These are phyloP conservation scores for Laguncularia racemosa DNA, from an alignment of 345 rosid genomes.

Conservation along the genomic window DNA sequence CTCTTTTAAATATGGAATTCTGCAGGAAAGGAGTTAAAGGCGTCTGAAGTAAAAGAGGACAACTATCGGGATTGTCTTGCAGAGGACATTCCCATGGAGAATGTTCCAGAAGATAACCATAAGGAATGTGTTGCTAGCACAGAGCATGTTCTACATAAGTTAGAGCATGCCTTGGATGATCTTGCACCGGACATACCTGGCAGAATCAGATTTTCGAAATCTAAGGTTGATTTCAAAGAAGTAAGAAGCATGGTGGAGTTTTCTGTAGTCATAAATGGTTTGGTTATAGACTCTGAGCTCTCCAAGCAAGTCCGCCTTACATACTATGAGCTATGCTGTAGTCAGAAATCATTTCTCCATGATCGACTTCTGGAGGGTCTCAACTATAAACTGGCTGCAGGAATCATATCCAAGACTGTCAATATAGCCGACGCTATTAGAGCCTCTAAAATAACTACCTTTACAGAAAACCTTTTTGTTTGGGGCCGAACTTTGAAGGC, in stretches of 20 bases:
- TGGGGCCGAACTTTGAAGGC: slow-evolving; percentile 46
- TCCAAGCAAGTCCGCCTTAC: slow-evolving; percentile 20
- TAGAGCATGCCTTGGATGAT: slow-evolving; percentile 9
- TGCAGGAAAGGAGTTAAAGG: background rate
- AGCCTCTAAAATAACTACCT: slow-evolving; percentile 23
- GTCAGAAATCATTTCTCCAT: slow-evolving; percentile 34
- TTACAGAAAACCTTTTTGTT: slow-evolving; percentile 19
- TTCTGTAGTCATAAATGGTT: slow-evolving; percentile 18
- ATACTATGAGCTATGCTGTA: slow-evolving; percentile 38
- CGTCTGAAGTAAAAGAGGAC: background rate
- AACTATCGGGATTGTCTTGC: slow-evolving; percentile 3
- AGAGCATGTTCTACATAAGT: slow-evolving; percentile 3
- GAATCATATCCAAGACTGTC: slow-evolving; percentile 37
- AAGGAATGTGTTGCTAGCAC: slow-evolving; percentile 4
- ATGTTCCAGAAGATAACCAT: slow-evolving; percentile 11
- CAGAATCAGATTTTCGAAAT: slow-evolving; percentile 11
- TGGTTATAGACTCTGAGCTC: slow-evolving; percentile 26
- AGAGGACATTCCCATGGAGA: slow-evolving; percentile 9
- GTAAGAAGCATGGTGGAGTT: slow-evolving; percentile 21
- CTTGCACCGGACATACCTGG: slow-evolving; percentile 3
- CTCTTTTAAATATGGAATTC: too few relatives aligned
- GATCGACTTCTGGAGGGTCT: slow-evolving; percentile 31
- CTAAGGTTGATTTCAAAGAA: slow-evolving; percentile 13
- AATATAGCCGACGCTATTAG: slow-evolving; percentile 38
- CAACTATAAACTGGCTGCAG: slow-evolving; percentile 34